phyloP scores from a whole-genome alignment of 2,329 filamentous ascomycete genomes.

The Pseudohalonectria lignicola region DNA sequence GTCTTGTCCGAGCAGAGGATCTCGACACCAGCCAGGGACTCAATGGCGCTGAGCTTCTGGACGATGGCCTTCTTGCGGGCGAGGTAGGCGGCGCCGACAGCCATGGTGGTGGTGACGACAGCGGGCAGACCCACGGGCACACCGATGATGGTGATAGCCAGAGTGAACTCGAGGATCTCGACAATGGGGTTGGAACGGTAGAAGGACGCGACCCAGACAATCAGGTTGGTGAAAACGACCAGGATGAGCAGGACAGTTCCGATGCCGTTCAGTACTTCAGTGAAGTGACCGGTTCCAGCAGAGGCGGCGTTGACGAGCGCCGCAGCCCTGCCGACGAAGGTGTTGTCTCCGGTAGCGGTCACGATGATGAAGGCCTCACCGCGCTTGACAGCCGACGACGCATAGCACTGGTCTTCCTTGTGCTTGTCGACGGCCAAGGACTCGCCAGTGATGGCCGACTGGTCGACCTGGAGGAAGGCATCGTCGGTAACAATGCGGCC shows the following conservation, averaged over 20 bases:
- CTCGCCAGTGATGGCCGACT: slow-evolving; percentile 86
- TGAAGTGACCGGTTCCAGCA: slow-evolving; percentile 73
- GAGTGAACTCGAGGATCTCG: slow-evolving; percentile 69
- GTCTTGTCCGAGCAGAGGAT: slow-evolving; percentile 95
- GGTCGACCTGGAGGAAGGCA: slow-evolving; percentile 81
- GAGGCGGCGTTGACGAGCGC: slow-evolving; percentile 72
- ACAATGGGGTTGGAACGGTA: slow-evolving; percentile 79
- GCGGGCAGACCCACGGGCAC: slow-evolving; percentile 88
- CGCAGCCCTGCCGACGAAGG: slow-evolving; percentile 81
- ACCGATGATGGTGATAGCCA: slow-evolving; percentile 85
- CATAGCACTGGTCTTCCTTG: slow-evolving; percentile 69
- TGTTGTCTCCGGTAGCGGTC: slow-evolving; percentile 78
- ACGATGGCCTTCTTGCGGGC: slow-evolving; percentile 91
- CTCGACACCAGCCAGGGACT: slow-evolving; percentile 85
- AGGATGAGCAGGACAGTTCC: slow-evolving; percentile 70
- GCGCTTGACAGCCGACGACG: slow-evolving; percentile 83
- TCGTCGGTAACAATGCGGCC: slow-evolving; percentile 75
- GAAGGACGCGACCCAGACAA: slow-evolving; percentile 81
- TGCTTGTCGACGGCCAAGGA: slow-evolving; percentile 87
- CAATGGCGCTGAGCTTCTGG: slow-evolving; percentile 84
- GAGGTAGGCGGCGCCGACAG: slow-evolving; percentile 82
- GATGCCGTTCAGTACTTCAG: slow-evolving; percentile 80
- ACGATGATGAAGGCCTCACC: slow-evolving; percentile 77
- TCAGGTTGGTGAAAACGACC: slow-evolving; percentile 67
- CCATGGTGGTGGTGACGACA: slow-evolving; percentile 91